A percentile compares a stretch with the other conserved stretches of the same genome.
phyloP scores from a whole-genome alignment of 306 rosid genomes.

The Prunus campanulata region DNA sequence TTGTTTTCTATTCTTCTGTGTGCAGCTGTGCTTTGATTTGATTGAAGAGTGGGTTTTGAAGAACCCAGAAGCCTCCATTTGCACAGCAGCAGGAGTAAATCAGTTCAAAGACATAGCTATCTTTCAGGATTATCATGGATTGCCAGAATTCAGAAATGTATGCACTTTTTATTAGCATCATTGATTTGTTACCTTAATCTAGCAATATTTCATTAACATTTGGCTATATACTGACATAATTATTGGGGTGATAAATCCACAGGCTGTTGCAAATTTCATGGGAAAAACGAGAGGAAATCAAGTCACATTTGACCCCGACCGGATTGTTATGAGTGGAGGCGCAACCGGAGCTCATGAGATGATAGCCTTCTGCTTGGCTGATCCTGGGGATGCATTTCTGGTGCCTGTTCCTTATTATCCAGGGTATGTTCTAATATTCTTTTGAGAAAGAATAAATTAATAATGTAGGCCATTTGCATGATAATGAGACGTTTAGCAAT shows the following conservation, averaged over 20 bases:
- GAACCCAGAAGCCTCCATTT: conserved; percentile 74
- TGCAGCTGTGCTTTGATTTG: conserved; percentile 62
- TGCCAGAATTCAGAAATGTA: conserved; percentile 70
- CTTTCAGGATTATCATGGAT: conserved; percentile 84
- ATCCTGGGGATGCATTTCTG: conserved; percentile 76
- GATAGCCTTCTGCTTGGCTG: conserved; percentile 74
- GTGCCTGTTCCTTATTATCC: conserved; percentile 90
- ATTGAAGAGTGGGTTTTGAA: conserved; percentile 54
- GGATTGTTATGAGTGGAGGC: conserved; percentile 89
- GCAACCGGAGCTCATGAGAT: conserved; percentile 90
- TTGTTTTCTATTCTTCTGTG: not conserved
- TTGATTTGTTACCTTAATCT: not conserved
- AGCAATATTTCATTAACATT: not conserved
- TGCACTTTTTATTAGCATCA: conserved; percentile 12
- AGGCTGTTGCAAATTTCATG: conserved; percentile 90
- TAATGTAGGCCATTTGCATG: not conserved
- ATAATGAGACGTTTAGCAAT: not conserved
- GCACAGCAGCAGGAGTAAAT: conserved; percentile 56
- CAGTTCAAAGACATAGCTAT: conserved; percentile 55
- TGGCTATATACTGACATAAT: not conserved
- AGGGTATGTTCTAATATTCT: conserved; percentile 36
- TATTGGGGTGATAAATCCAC: conserved; percentile 1
- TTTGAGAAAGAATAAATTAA: not conserved
- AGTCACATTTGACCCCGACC: conserved; percentile 63
- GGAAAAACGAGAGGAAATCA: conserved; percentile 61